Evolutionary conservation across 192 early-diverging fungal species (phyloP).

Genomic region (Mortierella antarctica): DNA sequence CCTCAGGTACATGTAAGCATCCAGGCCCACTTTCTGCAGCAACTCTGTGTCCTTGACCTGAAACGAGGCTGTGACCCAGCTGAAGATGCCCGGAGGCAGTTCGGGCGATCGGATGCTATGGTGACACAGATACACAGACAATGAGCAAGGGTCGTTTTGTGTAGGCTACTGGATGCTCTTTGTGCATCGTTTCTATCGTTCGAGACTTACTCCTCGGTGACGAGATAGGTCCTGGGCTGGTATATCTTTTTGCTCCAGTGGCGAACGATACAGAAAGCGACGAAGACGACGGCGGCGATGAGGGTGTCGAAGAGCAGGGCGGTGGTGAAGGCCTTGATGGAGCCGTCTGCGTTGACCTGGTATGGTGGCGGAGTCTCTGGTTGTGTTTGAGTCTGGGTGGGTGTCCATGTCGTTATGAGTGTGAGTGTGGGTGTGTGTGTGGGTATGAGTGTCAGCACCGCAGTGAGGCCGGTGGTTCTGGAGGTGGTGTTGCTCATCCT

Average conservation of each 20-base stretch:
- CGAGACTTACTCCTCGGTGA: constrained; percentile 60
- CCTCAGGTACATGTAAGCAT: constrained; percentile 84
- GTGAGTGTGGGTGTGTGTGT: too few relatives aligned
- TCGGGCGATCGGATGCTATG: constrained; percentile 64
- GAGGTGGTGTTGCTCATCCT: background rate
- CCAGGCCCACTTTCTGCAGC: constrained; percentile 69
- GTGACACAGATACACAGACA: too few relatives aligned
- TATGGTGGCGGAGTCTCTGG: background rate
- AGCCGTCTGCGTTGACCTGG: constrained; percentile 45
- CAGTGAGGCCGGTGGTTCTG: background rate
- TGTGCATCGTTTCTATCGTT: too few relatives aligned
- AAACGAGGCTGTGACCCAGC: constrained; percentile 71
- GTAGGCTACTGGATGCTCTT: too few relatives aligned
- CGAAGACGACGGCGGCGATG: constrained; percentile 61
- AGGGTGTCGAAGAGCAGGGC: constrained; percentile 76
- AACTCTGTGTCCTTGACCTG: constrained; percentile 64
- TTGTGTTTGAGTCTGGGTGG: background rate
- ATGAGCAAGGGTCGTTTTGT: too few relatives aligned
- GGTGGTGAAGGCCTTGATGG: constrained; percentile 74
- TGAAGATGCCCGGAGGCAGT: constrained; percentile 61
- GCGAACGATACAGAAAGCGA: constrained; percentile 74
- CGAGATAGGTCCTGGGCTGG: constrained; percentile 74
- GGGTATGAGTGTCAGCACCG: background rate
- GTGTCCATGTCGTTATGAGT: background rate
- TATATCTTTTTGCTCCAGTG: constrained; percentile 75